phyloP scores from a whole-genome alignment of 2,329 filamentous ascomycete species.

The Fonsecaea pugnacius region DNA sequence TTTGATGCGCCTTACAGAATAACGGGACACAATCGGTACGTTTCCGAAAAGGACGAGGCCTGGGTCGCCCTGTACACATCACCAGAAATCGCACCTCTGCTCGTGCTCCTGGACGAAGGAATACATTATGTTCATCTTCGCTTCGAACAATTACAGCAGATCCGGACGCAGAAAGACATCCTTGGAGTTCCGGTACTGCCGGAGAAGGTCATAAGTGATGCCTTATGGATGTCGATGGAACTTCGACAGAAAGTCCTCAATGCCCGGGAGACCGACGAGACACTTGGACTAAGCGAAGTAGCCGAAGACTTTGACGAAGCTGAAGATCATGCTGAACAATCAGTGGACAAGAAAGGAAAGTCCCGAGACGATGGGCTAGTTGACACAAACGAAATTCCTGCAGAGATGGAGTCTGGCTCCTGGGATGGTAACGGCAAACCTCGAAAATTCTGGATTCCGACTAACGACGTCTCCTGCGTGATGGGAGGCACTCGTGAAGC shows the following conservation, averaged over 20 bases:
- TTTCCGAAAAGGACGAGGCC: conserved; percentile 51
- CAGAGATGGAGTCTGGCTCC: conserved; percentile 53
- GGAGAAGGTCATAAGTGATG: conserved; percentile 60
- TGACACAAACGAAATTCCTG: conserved; percentile 37
- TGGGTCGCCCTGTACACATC: conserved; percentile 60
- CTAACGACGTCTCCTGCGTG: conserved; percentile 60
- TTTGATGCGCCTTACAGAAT: conserved; percentile 59
- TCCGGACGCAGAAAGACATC: conserved; percentile 56
- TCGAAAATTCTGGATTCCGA: conserved; percentile 63
- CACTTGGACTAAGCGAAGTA: conserved; percentile 56
- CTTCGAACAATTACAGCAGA: conserved; percentile 63
- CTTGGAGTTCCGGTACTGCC: conserved; percentile 61
- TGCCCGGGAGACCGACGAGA: conserved; percentile 56
- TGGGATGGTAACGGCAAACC: conserved; percentile 60
- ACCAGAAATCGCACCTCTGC: conserved; percentile 59
- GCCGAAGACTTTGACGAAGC: conserved; percentile 40
- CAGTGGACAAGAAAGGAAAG: conserved; percentile 50
- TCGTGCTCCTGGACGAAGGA: conserved; percentile 62
- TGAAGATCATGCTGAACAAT: conserved; percentile 19
- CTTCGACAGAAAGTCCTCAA: conserved; percentile 61
- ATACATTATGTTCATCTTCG: conserved; percentile 65
- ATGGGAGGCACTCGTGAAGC: conserved; percentile 60
- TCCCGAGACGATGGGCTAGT: conserved; percentile 41
- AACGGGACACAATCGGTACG: conserved; percentile 42
- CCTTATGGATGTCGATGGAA: conserved; percentile 63